Evolutionary conservation across 2,329 filamentous ascomycete genomes (phyloP), one percentile per base, ranked within the genome.

Genomic region (Cercospora sp.): DNA sequence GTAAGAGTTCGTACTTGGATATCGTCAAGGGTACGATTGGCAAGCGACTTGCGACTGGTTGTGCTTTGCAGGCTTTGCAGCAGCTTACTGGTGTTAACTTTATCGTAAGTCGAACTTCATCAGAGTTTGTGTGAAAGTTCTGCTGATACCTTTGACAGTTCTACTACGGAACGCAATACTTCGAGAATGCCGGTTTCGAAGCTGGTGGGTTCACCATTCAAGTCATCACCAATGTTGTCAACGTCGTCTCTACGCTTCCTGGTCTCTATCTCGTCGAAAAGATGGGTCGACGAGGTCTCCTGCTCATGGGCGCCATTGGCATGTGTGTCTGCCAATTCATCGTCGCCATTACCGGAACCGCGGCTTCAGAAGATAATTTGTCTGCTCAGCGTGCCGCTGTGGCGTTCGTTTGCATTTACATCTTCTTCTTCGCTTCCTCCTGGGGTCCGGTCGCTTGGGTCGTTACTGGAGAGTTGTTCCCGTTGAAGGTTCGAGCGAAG

Each of bases 11-110:
- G 71, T 92, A 90, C 84, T 82, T 89, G 76, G 84, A 84, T 73
- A 87, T 85, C 77, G 95, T 83, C 69, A 85, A 86, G 78, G 78
- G 74, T 26, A 79, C 89, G 69, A 83, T 91, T 0, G 89, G 89
- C 66, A 90, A 90, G 72, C 88, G 91, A 69, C 88, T 89, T 1
- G 77, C 91, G 57, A 93, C 91, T 4, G 91, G 91, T 57, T 93
- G 90, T 75, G 82, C 86, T 24, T 82, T 94, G 51, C 91, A 94
- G 77, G 90, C 90, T 80, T 85, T 94, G 9, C 92, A 95, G 77
- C 92, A 94, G 76, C 85, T 94, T 12, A 91, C 87, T 0, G 90
- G 78, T 73, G 79, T 70, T 8, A 65, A 68, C 21, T 68, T 68
- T 37, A 68, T 68, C n/a, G 61, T 67, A 40, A 51, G 65, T 63